A percentile compares a stretch with the other conserved stretches of the same genome.
These are phyloP conservation scores for Wickerhamiella siamensis DNA, from an alignment of 805 yeast species.

Conservation along the genomic window DNA sequence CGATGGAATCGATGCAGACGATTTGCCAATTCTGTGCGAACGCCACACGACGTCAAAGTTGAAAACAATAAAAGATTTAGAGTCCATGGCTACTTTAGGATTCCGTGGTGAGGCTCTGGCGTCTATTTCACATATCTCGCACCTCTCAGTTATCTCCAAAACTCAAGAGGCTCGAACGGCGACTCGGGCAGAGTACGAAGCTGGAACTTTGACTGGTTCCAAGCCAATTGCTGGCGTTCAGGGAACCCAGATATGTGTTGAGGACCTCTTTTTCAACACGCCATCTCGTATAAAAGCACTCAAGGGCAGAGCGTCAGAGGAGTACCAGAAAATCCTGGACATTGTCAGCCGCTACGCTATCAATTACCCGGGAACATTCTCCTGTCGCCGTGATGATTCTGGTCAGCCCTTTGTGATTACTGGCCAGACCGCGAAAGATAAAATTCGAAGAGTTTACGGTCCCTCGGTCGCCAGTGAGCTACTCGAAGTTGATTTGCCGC, in stretches of 20 bases:
- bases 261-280: slow-evolving; percentile 78
- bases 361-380: slow-evolving; percentile 51
- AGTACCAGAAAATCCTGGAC: slow-evolving; percentile 61
- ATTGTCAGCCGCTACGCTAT: slow-evolving; percentile 74
- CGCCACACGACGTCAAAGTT: slow-evolving; percentile 88
- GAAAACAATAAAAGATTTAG: slow-evolving; percentile 56
- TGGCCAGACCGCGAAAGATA: slow-evolving; percentile 38
- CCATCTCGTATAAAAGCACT: slow-evolving; percentile 64
- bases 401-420: slow-evolving; percentile 48
- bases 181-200: slow-evolving; percentile 49
- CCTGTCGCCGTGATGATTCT: slow-evolving; percentile 71
- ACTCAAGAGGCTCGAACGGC: slow-evolving; percentile 49
- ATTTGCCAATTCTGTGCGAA: slow-evolving; percentile 68
- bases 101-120: slow-evolving; percentile 96
- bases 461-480: slow-evolving; percentile 51
- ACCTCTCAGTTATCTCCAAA: slow-evolving; percentile 67
- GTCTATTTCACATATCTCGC: slow-evolving; percentile 79
- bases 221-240: slow-evolving; percentile 69
- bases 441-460: slow-evolving; percentile 66
- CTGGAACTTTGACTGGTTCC: slow-evolving; percentile 44
- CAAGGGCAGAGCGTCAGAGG: slow-evolving; percentile 41
- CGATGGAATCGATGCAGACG: slow-evolving; percentile 54
- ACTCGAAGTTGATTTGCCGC: slow-evolving; percentile 32
- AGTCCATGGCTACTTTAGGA: slow-evolving; percentile 65
- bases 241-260: slow-evolving; percentile 77